A percentile compares a stretch with the other conserved stretches of the same genome.
Conservation (phyloP, 1,284 basidiomycete species). For the Moesziomyces sp. region DNA sequence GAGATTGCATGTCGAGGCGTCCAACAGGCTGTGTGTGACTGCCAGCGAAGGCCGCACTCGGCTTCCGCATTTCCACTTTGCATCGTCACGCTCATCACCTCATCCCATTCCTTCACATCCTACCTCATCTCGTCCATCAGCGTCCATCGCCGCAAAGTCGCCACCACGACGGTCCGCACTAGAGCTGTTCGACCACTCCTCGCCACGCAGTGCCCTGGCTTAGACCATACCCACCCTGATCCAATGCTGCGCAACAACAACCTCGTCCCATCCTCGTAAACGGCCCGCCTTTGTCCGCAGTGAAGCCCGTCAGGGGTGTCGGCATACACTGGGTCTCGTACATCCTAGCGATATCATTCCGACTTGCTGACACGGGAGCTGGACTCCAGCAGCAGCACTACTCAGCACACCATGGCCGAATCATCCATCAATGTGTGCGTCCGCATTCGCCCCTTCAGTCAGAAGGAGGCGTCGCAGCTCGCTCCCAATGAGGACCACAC, state of each 20-base stretch:
- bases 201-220: neutral
- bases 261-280: too few species aligned
- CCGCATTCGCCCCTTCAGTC: slow-evolving; percentile 65
- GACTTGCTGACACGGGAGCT: slow-evolving; percentile 4
- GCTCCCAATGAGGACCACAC: slow-evolving; percentile 55
- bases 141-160: neutral
- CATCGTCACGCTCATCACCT: neutral
- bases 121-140: slow-evolving; percentile 1
- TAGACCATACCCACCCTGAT: neutral
- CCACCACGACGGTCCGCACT: neutral
- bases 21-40: neutral
- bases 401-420: slow-evolving; percentile 21
- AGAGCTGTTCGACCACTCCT: too few species aligned
- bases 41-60: neutral
- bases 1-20: too few species aligned
- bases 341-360: neutral
- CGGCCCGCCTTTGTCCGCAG: too few species aligned
- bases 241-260: too few species aligned
- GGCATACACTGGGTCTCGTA: neutral
- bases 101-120: neutral
- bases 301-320: too few species aligned
- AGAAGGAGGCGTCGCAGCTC: slow-evolving; percentile 57
- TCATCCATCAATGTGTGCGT: slow-evolving; percentile 56
- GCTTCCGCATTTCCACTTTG: slow-evolving; percentile 9
- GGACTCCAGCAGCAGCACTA: slow-evolving; percentile 10